These are phyloP conservation scores for Ogataea glucozyma DNA, from an alignment of 805 yeast species.

Conservation along the genomic window DNA sequence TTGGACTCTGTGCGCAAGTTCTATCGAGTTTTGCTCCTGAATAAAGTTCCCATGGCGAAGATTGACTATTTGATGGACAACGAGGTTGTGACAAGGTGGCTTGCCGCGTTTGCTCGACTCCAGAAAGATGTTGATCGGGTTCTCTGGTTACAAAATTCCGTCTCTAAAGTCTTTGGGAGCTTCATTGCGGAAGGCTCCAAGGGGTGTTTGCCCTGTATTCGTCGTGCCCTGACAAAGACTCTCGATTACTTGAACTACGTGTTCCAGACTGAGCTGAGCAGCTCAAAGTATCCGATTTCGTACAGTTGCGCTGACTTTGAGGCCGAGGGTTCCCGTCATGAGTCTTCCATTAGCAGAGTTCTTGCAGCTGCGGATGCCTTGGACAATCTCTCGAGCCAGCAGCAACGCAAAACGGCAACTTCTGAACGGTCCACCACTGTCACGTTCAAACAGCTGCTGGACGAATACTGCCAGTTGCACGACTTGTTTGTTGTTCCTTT, in stretches of 20 bases:
- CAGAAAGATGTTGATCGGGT: slow-evolving; percentile 3
- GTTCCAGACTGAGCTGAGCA: slow-evolving; percentile 16
- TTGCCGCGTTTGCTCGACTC: slow-evolving; percentile 7
- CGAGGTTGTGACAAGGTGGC: slow-evolving; percentile 23
- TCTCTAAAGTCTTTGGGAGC: slow-evolving; percentile 4
- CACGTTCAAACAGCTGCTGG: slow-evolving; percentile 66
- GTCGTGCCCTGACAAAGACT: slow-evolving; percentile 11
- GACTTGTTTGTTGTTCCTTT: slow-evolving; percentile 45
- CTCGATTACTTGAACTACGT: slow-evolving; percentile 19
- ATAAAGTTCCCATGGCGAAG: slow-evolving; percentile 10
- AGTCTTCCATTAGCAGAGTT: slow-evolving; percentile 12
- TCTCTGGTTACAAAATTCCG: slow-evolving; percentile 14
- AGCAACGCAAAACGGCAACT: too few species aligned
- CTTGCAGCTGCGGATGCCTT: slow-evolving; percentile 5
- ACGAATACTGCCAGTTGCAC: slow-evolving; percentile 54
- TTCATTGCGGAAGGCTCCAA: slow-evolving; percentile 7
- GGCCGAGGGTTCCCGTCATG: slow-evolving; percentile 1
- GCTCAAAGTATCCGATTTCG: background rate
- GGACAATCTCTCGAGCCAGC: too few species aligned
- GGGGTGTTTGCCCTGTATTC: slow-evolving; percentile 10
- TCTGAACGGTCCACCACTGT: slow-evolving; percentile 27
- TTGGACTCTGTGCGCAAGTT: slow-evolving; percentile 8
- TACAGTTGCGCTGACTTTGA: background rate
- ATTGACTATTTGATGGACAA: slow-evolving; percentile 23
- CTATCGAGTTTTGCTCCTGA: slow-evolving; percentile 8